These are phyloP conservation scores for Aspergillus sclerotioniger DNA, from an alignment of 495 filamentous ascomycete genomes.

Conservation along the genomic window DNA sequence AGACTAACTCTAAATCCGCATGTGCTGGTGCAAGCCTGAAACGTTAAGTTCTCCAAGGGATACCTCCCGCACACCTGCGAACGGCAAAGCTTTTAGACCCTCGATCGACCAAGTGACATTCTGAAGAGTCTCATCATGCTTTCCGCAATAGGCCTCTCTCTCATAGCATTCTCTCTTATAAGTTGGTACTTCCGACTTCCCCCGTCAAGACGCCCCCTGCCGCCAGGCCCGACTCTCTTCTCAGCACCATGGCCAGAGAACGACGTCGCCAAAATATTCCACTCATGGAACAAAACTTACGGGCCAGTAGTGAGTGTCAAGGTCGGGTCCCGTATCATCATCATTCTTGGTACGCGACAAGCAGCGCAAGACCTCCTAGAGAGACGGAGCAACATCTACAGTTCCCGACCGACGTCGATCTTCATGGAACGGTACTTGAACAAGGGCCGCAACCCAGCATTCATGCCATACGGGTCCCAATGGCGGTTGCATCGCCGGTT, in stretches of 20 bases:
- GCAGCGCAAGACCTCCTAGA: slow-evolving; percentile 21
- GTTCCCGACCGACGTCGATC: slow-evolving; percentile 18
- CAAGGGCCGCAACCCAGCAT: slow-evolving; percentile 30
- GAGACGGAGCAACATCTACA: slow-evolving; percentile 21
- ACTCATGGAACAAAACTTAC: slow-evolving; percentile 24
- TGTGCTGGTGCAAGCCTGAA: too few relatives aligned
- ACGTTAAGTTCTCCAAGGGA: too few relatives aligned
- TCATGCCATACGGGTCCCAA: slow-evolving; percentile 40
- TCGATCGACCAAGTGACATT: neutral
- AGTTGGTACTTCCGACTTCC: neutral
- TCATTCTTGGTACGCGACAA: slow-evolving; percentile 20
- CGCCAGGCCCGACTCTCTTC: neutral
- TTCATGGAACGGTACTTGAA: slow-evolving; percentile 11
- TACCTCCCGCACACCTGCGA: too few relatives aligned
- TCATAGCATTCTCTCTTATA: neutral
- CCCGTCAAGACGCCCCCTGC: neutral
- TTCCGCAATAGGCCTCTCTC: neutral
- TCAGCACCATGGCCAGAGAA: neutral
- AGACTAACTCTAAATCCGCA: too few relatives aligned
- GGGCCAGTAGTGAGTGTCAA: slow-evolving; percentile 23
- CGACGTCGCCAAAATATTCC: slow-evolving; percentile 4
- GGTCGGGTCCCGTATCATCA: slow-evolving; percentile 8
- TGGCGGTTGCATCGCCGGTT: slow-evolving; percentile 41
- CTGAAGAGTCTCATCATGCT: neutral
- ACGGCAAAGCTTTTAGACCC: neutral